Percentiles rank a stretch among this genome's conserved stretches.
phyloP scores from a whole-genome alignment of 805 yeast species.

The Kodamaea kaohsiungensis region DNA sequence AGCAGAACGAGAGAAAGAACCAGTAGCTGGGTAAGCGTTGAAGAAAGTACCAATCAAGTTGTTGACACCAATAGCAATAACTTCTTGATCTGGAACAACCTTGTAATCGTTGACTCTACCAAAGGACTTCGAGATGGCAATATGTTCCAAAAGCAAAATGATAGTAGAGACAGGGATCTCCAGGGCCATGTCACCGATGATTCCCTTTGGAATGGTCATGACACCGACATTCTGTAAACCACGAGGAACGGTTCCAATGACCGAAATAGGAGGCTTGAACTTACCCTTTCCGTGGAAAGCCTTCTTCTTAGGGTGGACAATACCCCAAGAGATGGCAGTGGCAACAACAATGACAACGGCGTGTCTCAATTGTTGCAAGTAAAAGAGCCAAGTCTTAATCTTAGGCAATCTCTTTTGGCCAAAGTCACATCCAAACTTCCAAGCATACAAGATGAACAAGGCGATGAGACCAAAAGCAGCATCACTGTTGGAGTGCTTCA shows the following conservation, averaged over 20 bases:
- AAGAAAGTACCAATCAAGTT: conserved; percentile 90
- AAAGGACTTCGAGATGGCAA: conserved; percentile 90
- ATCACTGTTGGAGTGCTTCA: conserved; percentile 67
- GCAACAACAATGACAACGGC: conserved; percentile 81
- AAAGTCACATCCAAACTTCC: conserved; percentile 65
- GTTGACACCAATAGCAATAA: conserved; percentile 89
- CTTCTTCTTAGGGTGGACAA: conserved; percentile 51
- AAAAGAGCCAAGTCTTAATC: conserved; percentile 60
- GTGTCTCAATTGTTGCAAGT: conserved; percentile 71
- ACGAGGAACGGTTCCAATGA: conserved; percentile 77
- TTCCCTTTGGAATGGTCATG: conserved; percentile 61
- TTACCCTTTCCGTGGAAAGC: conserved; percentile 30
- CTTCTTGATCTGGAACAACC: conserved; percentile 89
- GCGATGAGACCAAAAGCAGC: conserved; percentile 89
- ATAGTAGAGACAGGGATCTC: conserved; percentile 87
- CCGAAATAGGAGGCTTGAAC: conserved; percentile 50
- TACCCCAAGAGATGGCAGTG: conserved; percentile 80
- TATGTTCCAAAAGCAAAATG: conserved; percentile 84
- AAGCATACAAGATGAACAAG: conserved; percentile 64
- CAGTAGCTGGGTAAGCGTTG: conserved; percentile 93
- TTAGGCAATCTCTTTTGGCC: conserved; percentile 67
- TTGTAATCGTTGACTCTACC: conserved; percentile 92
- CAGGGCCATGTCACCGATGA: conserved; percentile 60
- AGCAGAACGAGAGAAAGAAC: conserved; percentile 94
- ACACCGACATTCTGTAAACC: conserved; percentile 80